Evolutionary conservation across 805 yeast species (phyloP).

Genomic region (Blastobotrys chiropterorum): DNA sequence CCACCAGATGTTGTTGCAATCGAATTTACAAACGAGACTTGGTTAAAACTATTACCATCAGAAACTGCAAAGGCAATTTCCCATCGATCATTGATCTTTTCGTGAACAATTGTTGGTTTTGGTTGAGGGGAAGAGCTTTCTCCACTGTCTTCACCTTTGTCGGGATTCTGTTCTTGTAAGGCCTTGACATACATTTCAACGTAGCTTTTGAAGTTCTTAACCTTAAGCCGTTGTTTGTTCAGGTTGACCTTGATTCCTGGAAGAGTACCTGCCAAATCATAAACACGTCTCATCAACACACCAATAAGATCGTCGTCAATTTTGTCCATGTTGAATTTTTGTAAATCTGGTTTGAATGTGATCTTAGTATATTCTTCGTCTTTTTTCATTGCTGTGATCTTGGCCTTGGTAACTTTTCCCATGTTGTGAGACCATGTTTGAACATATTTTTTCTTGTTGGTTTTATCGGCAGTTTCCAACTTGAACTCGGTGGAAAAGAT

Average conservation of each 20-base stretch:
- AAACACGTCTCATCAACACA: constrained; percentile 87
- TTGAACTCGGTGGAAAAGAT: constrained; percentile 85
- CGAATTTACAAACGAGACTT: constrained; percentile 93
- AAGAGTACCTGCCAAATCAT: constrained; percentile 91
- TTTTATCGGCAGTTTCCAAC: constrained; percentile 82
- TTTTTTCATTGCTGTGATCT: constrained; percentile 50
- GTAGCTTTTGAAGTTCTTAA: constrained; percentile 75
- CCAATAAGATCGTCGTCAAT: constrained; percentile 79
- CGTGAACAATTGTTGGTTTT: constrained; percentile 66
- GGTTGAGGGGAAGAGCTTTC: constrained; percentile 23
- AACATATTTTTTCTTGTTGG: constrained; percentile 52
- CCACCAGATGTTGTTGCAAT: constrained; percentile 98
- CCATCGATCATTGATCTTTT: constrained; percentile 82
- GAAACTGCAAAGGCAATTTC: constrained; percentile 93
- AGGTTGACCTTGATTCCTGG: constrained; percentile 71
- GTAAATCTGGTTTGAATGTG: constrained; percentile 81
- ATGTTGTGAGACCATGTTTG: constrained; percentile 89
- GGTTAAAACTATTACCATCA: constrained; percentile 74
- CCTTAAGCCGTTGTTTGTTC: constrained; percentile 64
- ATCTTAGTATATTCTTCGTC: constrained; percentile 76
- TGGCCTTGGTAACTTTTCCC: constrained; percentile 71
- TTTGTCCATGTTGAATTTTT: constrained; percentile 75
- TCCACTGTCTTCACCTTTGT: constrained; percentile 28
- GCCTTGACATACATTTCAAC: constrained; percentile 87
- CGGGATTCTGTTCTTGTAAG: constrained; percentile 43